Conservation (phyloP, 1,284 basidiomycete genomes). For the Ustilago bromivora region DNA sequence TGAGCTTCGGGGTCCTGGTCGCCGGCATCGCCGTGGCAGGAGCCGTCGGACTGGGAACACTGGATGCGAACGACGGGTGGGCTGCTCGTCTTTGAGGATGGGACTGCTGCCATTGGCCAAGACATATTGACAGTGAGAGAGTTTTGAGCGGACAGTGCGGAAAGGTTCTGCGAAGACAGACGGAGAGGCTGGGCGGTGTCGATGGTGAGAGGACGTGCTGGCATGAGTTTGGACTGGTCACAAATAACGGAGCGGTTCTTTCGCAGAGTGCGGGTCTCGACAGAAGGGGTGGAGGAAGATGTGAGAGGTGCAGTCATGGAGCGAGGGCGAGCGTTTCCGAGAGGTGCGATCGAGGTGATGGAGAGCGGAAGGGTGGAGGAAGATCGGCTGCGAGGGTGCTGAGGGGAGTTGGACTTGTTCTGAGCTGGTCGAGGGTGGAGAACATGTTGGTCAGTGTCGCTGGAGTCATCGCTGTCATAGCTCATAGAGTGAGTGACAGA, state of each 20-base stretch:
- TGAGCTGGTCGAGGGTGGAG: not conserved
- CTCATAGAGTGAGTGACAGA: conserved; percentile 26
- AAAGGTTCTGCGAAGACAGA: conserved; percentile 32
- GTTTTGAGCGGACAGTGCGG: conserved; percentile 8
- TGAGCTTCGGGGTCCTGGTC: conserved; percentile 61
- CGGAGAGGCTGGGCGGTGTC: conserved; percentile 52
- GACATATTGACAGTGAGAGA: conserved; percentile 12
- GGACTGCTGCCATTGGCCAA: conserved; percentile 17
- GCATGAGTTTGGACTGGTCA: conserved; percentile 27
- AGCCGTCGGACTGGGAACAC: conserved; percentile 58
- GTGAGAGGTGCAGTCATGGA: conserved; percentile 30
- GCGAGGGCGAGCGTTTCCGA: conserved; percentile 31
- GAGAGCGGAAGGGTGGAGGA: conserved; percentile 36
- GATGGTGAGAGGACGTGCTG: conserved; percentile 53
- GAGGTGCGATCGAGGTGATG: not conserved
- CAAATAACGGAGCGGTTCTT: conserved; percentile 27
- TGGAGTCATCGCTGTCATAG: conserved; percentile 41
- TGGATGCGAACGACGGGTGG: conserved; percentile 41
- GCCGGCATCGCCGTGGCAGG: conserved; percentile 60
- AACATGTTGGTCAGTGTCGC: conserved; percentile 37
- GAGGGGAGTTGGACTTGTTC: conserved; percentile 4
- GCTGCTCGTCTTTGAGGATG: conserved; percentile 23
- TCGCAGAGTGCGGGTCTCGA: conserved; percentile 18
- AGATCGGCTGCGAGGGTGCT: conserved; percentile 22
- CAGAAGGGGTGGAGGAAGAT: conserved; percentile 8